phyloP scores from a whole-genome alignment of 1,139 yeast genomes.

The Pichia sorboxylosa region DNA sequence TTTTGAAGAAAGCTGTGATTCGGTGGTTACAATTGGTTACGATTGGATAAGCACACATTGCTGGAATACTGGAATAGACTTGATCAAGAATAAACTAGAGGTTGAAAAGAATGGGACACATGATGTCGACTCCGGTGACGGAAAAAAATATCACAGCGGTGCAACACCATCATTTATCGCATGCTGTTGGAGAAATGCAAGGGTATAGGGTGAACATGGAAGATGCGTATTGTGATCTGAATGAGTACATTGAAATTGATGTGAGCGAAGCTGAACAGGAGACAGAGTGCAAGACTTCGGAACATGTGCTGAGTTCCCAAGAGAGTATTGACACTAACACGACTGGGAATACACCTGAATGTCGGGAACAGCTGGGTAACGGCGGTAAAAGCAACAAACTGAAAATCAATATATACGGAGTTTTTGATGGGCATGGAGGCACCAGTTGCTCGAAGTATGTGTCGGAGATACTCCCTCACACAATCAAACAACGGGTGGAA shows the following conservation, averaged over 20 bases:
- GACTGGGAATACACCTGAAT: background rate
- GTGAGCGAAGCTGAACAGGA: background rate
- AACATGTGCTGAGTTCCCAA: slow-evolving; percentile 1
- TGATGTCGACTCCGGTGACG: slow-evolving; percentile 64
- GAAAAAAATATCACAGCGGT: slow-evolving; percentile 42
- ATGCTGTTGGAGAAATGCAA: slow-evolving; percentile 67
- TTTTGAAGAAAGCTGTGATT: too few species aligned
- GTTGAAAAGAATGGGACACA: slow-evolving; percentile 53
- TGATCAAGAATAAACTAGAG: too few species aligned
- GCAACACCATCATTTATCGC: slow-evolving; percentile 35
- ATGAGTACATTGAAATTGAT: slow-evolving; percentile 15
- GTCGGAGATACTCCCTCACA: slow-evolving; percentile 29
- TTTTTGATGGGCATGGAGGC: slow-evolving; percentile 80
- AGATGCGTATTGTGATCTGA: slow-evolving; percentile 53
- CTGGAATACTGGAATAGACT: too few species aligned
- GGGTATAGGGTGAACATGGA: slow-evolving; percentile 71
- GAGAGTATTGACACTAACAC: slow-evolving; percentile 2
- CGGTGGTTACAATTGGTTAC: too few species aligned
- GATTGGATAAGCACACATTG: too few species aligned
- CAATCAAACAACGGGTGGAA: slow-evolving; percentile 10
- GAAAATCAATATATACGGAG: slow-evolving; percentile 50
- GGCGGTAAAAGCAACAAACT: slow-evolving; percentile 7
- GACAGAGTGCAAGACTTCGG: slow-evolving; percentile 3
- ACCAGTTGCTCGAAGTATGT: slow-evolving; percentile 45
- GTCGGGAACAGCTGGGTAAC: too few species aligned